Evolutionary conservation across 805 yeast genomes (phyloP).

Genomic region (Pichia ethanolica): DNA sequence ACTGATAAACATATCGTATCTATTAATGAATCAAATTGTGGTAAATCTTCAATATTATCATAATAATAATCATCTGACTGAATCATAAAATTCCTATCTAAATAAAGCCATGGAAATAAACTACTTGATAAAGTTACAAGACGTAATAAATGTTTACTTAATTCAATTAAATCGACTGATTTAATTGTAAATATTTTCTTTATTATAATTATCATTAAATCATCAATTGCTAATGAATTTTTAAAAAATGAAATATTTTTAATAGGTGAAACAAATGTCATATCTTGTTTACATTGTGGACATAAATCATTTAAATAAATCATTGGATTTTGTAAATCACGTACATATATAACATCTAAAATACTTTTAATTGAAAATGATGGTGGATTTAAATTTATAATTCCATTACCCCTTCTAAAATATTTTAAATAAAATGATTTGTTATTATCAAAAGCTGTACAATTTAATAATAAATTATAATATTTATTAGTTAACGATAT

Average conservation of each 20-base stretch:
- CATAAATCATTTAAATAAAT: conserved; percentile 1
- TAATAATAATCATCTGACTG: too few relatives aligned
- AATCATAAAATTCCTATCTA: background rate
- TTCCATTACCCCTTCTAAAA: background rate
- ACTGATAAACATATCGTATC: too few relatives aligned
- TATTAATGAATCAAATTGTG: too few relatives aligned
- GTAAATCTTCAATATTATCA: too few relatives aligned
- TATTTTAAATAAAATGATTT: conserved; percentile 1
- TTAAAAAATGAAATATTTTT: background rate
- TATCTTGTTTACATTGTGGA: background rate
- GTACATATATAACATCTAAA: background rate
- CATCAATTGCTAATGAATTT: too few relatives aligned
- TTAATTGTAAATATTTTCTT: too few relatives aligned
- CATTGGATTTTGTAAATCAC: background rate
- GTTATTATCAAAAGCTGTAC: background rate
- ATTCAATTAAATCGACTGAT: too few relatives aligned
- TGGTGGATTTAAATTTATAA: background rate
- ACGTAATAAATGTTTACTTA: too few relatives aligned
- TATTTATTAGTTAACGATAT: background rate
- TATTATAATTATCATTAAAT: background rate
- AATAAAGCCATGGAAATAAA: background rate
- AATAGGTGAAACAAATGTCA: background rate
- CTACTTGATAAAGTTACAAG: too few relatives aligned
- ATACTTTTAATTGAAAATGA: background rate
- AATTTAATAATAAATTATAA: background rate